Evolutionary conservation across 257 asterid genomes (phyloP), one percentile per base, ranked within the genome.

Genomic region (Sherardia arvensis): DNA sequence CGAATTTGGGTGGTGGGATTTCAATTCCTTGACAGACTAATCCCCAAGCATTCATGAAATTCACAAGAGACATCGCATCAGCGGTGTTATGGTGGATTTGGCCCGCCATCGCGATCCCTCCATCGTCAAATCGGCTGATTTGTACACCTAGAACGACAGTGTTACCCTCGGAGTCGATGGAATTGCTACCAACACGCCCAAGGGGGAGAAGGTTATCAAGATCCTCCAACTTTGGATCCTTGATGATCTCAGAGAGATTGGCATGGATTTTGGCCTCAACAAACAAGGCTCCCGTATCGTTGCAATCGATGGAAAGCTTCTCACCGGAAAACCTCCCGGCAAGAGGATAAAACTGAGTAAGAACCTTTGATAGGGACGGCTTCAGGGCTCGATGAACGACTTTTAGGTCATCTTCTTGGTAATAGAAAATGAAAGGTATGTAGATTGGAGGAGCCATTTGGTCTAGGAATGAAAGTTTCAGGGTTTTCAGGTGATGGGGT

Each of bases 41-140:
- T 27, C 78, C 84, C 88, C 84, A 84, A 1, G 79, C 73, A 20
- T 71, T 64, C 64, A 78, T 36, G 68, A 83, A 80, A 20, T 62
- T 66, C n/a, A 56, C 73, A 5, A 69, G n/a, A n/a, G 85, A 80
- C 10, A 61, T 48, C 5, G 75, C 78, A 20, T 78, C 81, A 17
- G 78, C 84, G 14, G 69, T 25, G 29, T 59, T 67, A 59, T 81
- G 84, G 0, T 78, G 65, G 32, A 76, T 26, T 67, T 80, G 66
- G 1, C 40, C 77, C 8, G 63, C 70, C 4, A 81, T 1, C 3
- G 79, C 82, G 1, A 76, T 43, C 4, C 84, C 87, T 7, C 78
- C 84, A 53, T 78, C 71, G 8, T 64, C 64, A 28, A 81, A 78
- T 29, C 55, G 28, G 63, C 69, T 81, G 36, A 76, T 34, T 30